phyloP scores from a whole-genome alignment of 129 eudicot species.

The Flaveria robusta region DNA sequence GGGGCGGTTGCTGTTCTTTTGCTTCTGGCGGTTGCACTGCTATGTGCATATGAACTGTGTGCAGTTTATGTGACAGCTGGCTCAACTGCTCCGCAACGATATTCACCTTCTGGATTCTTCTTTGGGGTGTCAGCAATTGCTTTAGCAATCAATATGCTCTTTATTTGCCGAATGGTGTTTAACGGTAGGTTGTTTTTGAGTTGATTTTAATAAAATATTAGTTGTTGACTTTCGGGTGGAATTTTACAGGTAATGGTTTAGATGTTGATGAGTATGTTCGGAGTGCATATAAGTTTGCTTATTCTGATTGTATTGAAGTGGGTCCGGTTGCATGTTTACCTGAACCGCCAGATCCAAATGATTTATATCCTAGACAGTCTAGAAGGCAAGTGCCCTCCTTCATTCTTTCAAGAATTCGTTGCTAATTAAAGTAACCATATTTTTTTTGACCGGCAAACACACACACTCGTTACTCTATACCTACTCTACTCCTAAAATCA shows the following conservation, averaged over 20 bases:
- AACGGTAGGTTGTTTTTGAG: constrained; percentile 59
- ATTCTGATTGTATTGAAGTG: constrained; percentile 92
- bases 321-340: constrained; percentile 95
- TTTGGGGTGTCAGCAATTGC: constrained; percentile 99
- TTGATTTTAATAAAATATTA: constrained; percentile 9
- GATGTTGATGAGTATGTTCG: constrained; percentile 98
- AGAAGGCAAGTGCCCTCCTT: constrained; percentile 65
- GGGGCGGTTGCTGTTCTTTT: constrained; percentile 99
- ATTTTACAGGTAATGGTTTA: constrained; percentile 77
- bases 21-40: constrained; percentile 92
- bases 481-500: no score
- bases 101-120: constrained; percentile 98
- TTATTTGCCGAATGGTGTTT: constrained; percentile 94
- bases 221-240: constrained; percentile 3
- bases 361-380: constrained; percentile 90
- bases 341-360: constrained; percentile 96
- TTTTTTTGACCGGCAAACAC: background rate
- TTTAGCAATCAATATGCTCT: constrained; percentile 96
- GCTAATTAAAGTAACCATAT: background rate
- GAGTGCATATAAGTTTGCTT: constrained; percentile 91
- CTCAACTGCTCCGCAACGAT: constrained; percentile 77
- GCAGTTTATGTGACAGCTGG: constrained; percentile 98
- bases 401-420: background rate
- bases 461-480: no score
- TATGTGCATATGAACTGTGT: constrained; percentile 93